These are phyloP conservation scores for Cinnamomum micranthum DNA, from an alignment of 164 flowering plant species.

Conservation along the genomic window DNA sequence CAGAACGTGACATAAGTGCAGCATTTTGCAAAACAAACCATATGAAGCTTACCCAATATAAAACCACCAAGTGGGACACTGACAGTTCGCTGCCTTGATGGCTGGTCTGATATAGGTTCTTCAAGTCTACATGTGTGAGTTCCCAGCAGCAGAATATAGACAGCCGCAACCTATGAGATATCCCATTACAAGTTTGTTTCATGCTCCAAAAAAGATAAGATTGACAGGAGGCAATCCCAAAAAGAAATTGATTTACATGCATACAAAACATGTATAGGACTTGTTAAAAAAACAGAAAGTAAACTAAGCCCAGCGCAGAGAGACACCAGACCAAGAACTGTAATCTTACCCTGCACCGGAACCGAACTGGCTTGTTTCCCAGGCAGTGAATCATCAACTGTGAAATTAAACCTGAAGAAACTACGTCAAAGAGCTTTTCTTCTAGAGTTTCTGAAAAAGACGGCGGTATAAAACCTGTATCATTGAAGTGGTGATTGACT, in stretches of 20 bases:
- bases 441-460: conserved; percentile 10
- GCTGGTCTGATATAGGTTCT: conserved; percentile 9
- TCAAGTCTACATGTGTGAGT: conserved; percentile 17
- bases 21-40: not conserved
- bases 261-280: not conserved
- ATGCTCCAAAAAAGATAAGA: not conserved
- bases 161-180: conserved; percentile 54
- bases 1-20: not conserved
- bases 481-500: conserved; percentile 11
- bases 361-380: conserved; percentile 25
- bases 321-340: not conserved
- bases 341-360: conserved; percentile 61
- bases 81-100: conserved; percentile 16
- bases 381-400: conserved; percentile 24
- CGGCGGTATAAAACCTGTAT: conserved; percentile 9
- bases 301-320: not conserved
- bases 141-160: conserved; percentile 52
- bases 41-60: conserved; percentile 49
- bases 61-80: conserved; percentile 71
- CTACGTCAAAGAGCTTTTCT: conserved; percentile 10
- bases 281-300: no score
- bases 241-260: not conserved
- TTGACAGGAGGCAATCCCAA: not conserved
- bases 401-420: conserved; percentile 41
- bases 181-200: not conserved